Percentiles rank a stretch among this genome's conserved stretches.
phyloP scores from a whole-genome alignment of 306 rosid species.

The Clitoria ternatea region DNA sequence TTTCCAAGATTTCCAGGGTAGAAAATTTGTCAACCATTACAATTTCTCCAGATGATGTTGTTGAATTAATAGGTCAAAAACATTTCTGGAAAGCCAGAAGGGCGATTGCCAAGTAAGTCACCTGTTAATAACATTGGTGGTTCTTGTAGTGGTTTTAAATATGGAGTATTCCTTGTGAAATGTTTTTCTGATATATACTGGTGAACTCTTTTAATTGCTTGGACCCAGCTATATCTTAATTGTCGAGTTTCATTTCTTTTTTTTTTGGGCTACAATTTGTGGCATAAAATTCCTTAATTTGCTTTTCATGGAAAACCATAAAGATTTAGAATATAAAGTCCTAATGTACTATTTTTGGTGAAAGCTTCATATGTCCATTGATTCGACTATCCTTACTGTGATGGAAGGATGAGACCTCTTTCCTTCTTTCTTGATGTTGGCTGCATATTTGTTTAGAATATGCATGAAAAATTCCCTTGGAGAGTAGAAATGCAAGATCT shows the following conservation, averaged over 20 bases:
- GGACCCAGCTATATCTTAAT: slow-evolving; percentile 4
- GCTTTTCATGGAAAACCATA: not conserved
- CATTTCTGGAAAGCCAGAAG: slow-evolving; percentile 98
- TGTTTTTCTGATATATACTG: not conserved
- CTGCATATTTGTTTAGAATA: not conserved
- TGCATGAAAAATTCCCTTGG: not conserved
- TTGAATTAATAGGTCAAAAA: slow-evolving; percentile 79
- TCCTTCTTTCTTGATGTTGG: not conserved
- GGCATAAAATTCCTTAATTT: slow-evolving; percentile 2
- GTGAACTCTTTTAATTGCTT: slow-evolving; percentile 11
- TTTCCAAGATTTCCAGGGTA: slow-evolving; percentile 62
- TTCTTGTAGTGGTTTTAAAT: slow-evolving; percentile 25
- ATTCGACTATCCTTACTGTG: slow-evolving; percentile 6
- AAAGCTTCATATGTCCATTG: slow-evolving; percentile 7
- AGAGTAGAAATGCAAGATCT: slow-evolving; percentile 9
- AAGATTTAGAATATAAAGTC: not conserved
- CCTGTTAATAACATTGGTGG: slow-evolving; percentile 2
- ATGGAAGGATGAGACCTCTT: slow-evolving; percentile 11
- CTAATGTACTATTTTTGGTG: not conserved
- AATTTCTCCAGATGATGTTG: slow-evolving; percentile 87
- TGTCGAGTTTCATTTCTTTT: no score
- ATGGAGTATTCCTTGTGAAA: slow-evolving; percentile 12
- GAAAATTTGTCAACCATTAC: slow-evolving; percentile 49
- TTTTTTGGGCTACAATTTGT: slow-evolving; percentile 12
- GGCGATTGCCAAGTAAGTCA: slow-evolving; percentile 79